A percentile compares a stretch with the other conserved stretches of the same genome.
These are phyloP conservation scores for Neocatenulostroma microsporum DNA, from an alignment of 2,329 filamentous ascomycete genomes.

Conservation along the genomic window DNA sequence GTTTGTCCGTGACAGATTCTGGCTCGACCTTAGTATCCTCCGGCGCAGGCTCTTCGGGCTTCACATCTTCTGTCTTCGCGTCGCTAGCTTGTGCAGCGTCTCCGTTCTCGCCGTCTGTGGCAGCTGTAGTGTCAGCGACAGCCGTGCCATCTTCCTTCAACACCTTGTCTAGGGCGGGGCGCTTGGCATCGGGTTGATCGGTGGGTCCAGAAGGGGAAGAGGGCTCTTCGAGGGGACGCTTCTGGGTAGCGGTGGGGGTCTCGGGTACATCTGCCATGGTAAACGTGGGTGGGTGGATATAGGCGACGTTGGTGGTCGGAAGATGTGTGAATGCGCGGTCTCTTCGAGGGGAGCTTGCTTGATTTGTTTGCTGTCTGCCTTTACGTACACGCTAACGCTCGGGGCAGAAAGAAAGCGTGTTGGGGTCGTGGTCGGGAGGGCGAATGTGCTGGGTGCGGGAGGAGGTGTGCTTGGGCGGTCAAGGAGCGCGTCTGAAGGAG, in stretches of 20 bases:
- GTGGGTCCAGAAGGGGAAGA: constrained; percentile 86
- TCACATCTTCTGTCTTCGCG: constrained; percentile 24
- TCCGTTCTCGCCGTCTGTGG: constrained; percentile 12
- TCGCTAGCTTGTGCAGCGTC: constrained; percentile 9
- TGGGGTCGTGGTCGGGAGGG: constrained; percentile 7
- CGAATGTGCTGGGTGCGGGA: constrained; percentile 5
- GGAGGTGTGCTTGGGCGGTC: constrained; percentile 9
- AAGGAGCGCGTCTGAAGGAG: constrained; percentile 10
- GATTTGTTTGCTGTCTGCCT: constrained; percentile 8
- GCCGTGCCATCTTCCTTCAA: constrained; percentile 54
- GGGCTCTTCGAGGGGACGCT: constrained; percentile 93
- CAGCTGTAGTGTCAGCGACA: constrained; percentile 25
- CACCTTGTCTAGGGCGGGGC: constrained; percentile 89
- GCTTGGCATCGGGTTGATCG: constrained; percentile 95
- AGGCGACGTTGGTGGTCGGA: background rate
- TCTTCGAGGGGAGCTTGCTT: background rate
- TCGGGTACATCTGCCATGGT: constrained; percentile 34
- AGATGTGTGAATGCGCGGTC: background rate
- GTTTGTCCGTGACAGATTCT: constrained; percentile 42
- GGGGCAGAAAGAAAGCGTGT: constrained; percentile 9
- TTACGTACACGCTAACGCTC: constrained; percentile 8
- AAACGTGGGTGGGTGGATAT: constrained; percentile 1
- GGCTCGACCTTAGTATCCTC: too few relatives aligned
- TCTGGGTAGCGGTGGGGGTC: constrained; percentile 56
- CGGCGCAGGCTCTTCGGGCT: too few relatives aligned